These are phyloP conservation scores for Pseudopyricularia cyperi DNA, from an alignment of 2,329 filamentous ascomycete genomes.

Conservation along the genomic window DNA sequence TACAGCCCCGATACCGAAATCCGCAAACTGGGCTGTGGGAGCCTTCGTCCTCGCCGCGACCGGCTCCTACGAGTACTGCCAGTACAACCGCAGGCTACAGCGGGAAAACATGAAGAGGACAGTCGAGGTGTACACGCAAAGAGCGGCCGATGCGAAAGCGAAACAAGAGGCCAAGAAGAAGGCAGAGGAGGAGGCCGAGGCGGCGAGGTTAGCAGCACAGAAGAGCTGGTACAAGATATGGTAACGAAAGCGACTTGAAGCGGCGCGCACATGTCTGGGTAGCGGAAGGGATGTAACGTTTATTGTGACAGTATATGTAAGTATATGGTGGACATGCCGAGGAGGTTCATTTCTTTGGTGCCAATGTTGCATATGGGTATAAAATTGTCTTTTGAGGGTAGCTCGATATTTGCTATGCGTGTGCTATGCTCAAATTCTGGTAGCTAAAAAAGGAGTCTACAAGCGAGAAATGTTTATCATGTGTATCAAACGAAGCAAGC, in stretches of 20 bases:
- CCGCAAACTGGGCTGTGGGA: slow-evolving; percentile 77
- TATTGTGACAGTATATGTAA: background rate
- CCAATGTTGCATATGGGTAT: background rate
- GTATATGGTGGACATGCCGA: background rate
- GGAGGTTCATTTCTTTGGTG: background rate
- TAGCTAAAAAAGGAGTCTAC: background rate
- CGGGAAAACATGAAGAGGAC: slow-evolving; percentile 73
- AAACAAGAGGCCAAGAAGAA: slow-evolving; percentile 16
- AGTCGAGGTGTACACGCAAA: slow-evolving; percentile 66
- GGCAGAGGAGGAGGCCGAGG: slow-evolving; percentile 22
- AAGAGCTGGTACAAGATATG: slow-evolving; percentile 45
- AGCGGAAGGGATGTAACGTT: background rate
- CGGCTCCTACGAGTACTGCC: slow-evolving; percentile 72
- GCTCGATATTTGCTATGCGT: too few species aligned
- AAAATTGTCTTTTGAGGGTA: background rate
- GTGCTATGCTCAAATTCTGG: background rate
- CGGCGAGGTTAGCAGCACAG: slow-evolving; percentile 10
- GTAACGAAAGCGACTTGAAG: slow-evolving; percentile 17
- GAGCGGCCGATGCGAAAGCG: slow-evolving; percentile 32
- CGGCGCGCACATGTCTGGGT: background rate
- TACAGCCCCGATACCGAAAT: slow-evolving; percentile 45
- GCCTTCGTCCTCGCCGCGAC: slow-evolving; percentile 59
- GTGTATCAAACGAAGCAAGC: background rate
- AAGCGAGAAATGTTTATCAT: background rate
- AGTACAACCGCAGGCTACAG: slow-evolving; percentile 60